Percentiles rank a stretch among this genome's conserved stretches.
Conservation (phyloP, 495 filamentous ascomycete genomes). For the Penicillium mononematosum region DNA sequence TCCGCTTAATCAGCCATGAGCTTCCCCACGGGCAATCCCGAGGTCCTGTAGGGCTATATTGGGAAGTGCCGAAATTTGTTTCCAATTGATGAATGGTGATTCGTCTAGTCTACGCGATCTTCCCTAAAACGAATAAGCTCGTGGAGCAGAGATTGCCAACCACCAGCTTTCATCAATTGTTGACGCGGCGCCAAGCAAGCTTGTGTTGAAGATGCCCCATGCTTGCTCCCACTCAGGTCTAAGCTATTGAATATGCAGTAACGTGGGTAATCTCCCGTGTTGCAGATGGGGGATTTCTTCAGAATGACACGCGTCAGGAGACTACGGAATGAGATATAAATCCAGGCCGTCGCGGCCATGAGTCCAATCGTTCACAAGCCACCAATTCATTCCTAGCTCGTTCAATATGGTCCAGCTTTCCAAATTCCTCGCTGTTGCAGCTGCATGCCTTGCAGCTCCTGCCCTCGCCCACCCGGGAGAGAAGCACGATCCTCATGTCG, state of each 20-base stretch:
- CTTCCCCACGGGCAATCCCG: not conserved
- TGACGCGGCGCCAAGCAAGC: slow-evolving; percentile 24
- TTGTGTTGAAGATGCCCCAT: not conserved
- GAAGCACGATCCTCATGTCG: slow-evolving; percentile 34
- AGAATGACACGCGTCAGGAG: slow-evolving; percentile 2
- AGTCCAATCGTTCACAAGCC: not conserved
- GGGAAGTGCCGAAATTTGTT: not conserved
- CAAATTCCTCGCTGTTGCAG: slow-evolving; percentile 29
- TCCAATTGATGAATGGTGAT: slow-evolving; percentile 9
- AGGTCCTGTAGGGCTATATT: not conserved
- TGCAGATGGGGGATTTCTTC: not conserved
- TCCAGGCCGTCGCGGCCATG: not conserved
- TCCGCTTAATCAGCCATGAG: slow-evolving; percentile 10
- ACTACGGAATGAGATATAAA: slow-evolving; percentile 3
- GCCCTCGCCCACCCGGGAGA: slow-evolving; percentile 37
- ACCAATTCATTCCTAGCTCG: not conserved
- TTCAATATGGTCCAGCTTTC: slow-evolving; percentile 26
- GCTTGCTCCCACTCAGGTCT: not conserved
- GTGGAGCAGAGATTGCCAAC: slow-evolving; percentile 13
- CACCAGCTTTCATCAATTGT: not conserved
- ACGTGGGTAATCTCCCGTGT: not conserved
- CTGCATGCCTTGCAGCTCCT: slow-evolving; percentile 25
- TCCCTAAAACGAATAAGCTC: slow-evolving; percentile 24
- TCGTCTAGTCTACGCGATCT: slow-evolving; percentile 15
- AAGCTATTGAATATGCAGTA: not conserved